Percentiles rank a stretch among this genome's conserved stretches.
Conservation (phyloP, 306 rosid genomes). For the Inga leiocalycina region DNA sequence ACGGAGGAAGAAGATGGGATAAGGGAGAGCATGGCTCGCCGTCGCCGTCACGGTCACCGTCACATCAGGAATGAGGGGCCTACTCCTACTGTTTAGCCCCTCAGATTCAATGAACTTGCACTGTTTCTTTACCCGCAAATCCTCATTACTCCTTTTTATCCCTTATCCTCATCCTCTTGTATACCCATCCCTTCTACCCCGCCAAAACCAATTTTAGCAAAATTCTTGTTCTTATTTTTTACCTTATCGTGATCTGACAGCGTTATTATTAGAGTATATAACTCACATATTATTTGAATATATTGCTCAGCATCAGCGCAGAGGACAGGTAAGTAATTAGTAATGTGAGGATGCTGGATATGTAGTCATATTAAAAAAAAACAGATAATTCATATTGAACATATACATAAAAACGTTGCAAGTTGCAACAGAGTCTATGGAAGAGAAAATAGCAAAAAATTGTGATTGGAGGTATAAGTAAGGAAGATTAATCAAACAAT, state of each 20-base stretch:
- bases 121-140: background rate
- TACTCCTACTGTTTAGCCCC: background rate
- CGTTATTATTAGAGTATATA: background rate
- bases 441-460: too few species aligned
- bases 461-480: too few species aligned
- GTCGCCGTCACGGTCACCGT: background rate
- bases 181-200: background rate
- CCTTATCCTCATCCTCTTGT: background rate
- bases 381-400: too few species aligned
- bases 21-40: constrained; percentile 8
- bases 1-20: constrained; percentile 2
- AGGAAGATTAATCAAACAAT: too few species aligned
- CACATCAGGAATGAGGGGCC: background rate
- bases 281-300: too few species aligned
- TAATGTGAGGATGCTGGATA: too few species aligned
- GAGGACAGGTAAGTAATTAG: too few species aligned
- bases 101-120: constrained; percentile 39
- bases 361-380: too few species aligned
- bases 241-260: background rate
- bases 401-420: too few species aligned
- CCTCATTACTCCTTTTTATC: background rate
- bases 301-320: too few species aligned
- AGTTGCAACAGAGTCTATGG: too few species aligned
- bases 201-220: background rate
- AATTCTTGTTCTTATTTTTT: background rate